Evolutionary conservation across 257 asterid genomes (phyloP).

Genomic region (Ocimum tenuiflorum): DNA sequence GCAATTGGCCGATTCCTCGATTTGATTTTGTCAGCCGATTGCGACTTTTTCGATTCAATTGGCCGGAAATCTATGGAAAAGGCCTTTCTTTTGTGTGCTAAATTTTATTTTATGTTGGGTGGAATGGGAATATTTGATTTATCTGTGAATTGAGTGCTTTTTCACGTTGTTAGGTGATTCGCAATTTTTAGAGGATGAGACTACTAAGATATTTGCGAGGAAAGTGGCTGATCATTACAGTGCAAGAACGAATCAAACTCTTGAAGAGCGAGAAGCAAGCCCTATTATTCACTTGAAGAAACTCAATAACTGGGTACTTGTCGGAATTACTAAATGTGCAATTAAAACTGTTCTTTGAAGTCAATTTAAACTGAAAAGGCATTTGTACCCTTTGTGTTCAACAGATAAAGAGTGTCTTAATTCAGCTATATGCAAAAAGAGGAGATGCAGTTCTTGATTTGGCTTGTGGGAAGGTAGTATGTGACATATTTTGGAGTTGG

Average conservation of each 20-base stretch:
- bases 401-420: constrained; percentile 94
- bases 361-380: background rate
- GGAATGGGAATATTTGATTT: background rate
- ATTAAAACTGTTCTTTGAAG: constrained; percentile 1
- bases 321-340: background rate
- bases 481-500: background rate
- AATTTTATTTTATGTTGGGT: background rate
- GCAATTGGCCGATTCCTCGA: background rate
- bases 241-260: constrained; percentile 87
- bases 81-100: background rate
- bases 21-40: background rate
- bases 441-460: constrained; percentile 97
- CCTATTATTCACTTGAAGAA: constrained; percentile 94
- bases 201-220: constrained; percentile 63
- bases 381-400: background rate
- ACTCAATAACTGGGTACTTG: constrained; percentile 86
- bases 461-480: constrained; percentile 90
- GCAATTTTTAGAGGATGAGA: constrained; percentile 65
- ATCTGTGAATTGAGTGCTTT: background rate
- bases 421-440: constrained; percentile 69
- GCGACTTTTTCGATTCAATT: no score
- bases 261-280: constrained; percentile 96
- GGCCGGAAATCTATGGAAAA: background rate
- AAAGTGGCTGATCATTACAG: constrained; percentile 98
- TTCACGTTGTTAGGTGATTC: constrained; percentile 40